Evolutionary conservation across 768 basidiomycete genomes (phyloP).

Genomic region (Termitomyces sp.): DNA sequence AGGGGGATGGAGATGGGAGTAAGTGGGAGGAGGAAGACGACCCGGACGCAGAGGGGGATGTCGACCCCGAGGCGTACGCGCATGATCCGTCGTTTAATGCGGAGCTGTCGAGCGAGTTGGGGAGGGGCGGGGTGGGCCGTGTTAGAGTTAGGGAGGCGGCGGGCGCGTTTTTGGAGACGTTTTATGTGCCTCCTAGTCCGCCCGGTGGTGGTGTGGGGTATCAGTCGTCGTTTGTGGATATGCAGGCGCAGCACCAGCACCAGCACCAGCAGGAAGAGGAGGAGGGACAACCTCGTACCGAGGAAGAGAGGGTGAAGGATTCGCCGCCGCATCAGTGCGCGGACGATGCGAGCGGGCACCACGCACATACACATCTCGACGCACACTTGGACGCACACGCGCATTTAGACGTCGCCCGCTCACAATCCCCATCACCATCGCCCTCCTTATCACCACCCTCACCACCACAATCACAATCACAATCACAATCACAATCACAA

Average conservation of each 20-base stretch:
- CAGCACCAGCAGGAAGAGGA: not conserved
- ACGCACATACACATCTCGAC: too few relatives aligned
- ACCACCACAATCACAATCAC: not conserved
- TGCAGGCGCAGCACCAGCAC: not conserved
- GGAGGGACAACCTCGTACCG: not conserved
- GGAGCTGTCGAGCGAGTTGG: constrained; percentile 25
- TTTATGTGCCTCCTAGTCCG: constrained; percentile 23
- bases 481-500: not conserved
- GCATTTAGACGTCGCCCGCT: too few relatives aligned
- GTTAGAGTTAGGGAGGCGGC: not conserved
- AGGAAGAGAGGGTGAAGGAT: not conserved
- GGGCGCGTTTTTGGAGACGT: constrained; percentile 17
- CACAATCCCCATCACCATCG: not conserved
- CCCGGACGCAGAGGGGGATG: constrained; percentile 28
- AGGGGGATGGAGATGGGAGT: too few relatives aligned
- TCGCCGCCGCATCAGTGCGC: not conserved
- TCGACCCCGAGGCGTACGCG: constrained; percentile 26
- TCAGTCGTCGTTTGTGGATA: not conserved
- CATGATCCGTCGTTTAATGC: constrained; percentile 33
- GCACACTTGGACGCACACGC: too few relatives aligned
- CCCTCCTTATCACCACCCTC: not conserved
- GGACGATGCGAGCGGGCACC: too few relatives aligned
- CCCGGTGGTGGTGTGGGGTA: not conserved
- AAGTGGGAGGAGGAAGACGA: constrained; percentile 22
- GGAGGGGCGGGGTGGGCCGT: not conserved